Base-by-base conservation (phyloP, 2,329 filamentous ascomycete genomes). In the Fusarium goolgardi region DNA sequence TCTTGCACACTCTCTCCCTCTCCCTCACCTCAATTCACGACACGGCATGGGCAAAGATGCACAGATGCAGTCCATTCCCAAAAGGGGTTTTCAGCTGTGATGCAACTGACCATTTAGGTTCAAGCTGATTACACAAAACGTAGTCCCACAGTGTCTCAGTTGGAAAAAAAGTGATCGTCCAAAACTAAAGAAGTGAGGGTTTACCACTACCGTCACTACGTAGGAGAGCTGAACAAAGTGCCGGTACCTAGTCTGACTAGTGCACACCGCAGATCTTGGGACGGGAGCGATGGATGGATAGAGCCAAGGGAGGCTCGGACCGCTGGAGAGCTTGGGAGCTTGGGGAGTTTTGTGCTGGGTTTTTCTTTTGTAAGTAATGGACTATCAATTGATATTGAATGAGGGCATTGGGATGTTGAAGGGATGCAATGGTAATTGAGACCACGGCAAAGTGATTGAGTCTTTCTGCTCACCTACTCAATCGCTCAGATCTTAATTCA, bases 11-110 rank as follows among this genome's bases (percentile, higher is more conserved):
- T 21, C 16, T 13, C 21, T 23, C 7, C 3, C 10, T 18, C 47
- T 21, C 47, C 35, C 35, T 20, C n/a, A 50, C 47, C 47, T 50
- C 23, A 39, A 39, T 50, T 27, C 34, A 34, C 55, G 55, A 41
- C 55, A 55, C 12, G 27, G 32, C 25, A 29, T 29, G 27, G 27
- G 27, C 27, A 11, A 29, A 29, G 27, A 29, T 31, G 40, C 50
- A 51, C 53, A 40, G 27, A 58, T 43, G 39, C 58, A 44, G 21
- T 20, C 39, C 20, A 59, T 59, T 35, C 66, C 67, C 37, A 70
- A 69, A 55, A 41, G 46, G 56, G 67, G 32, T 39, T 67, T 68
- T 70, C 67, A 69, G 67, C 67, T 51, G 47, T n/a, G 23, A 51
- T 39, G n/a, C 23, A 15, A 9, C 18, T 39, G 37, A 40, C 61